Conservation (phyloP, 371 early-diverging fungal species). For the Mucor sp. region DNA sequence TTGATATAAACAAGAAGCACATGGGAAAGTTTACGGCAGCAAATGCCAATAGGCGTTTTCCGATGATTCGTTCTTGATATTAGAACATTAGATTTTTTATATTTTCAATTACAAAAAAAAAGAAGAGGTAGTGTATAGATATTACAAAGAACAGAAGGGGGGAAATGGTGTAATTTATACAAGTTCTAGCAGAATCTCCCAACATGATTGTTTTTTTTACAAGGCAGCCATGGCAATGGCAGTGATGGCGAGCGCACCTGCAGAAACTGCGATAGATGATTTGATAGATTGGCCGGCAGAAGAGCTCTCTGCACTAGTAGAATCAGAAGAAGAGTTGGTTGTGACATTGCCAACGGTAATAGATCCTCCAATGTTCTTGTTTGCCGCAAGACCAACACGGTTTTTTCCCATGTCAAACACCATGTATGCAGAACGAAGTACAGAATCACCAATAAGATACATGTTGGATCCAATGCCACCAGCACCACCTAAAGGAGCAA, state of each 20-base stretch:
- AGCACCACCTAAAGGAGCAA: slow-evolving; percentile 36
- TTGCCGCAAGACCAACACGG: slow-evolving; percentile 49
- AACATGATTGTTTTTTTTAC: not conserved
- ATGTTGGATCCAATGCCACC: slow-evolving; percentile 34
- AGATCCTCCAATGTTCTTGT: slow-evolving; percentile 33
- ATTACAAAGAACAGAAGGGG: too few species aligned
- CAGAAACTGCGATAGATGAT: not conserved
- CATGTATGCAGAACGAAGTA: slow-evolving; percentile 47
- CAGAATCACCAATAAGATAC: slow-evolving; percentile 50
- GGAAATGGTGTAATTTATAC: too few species aligned
- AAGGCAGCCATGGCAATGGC: not conserved
- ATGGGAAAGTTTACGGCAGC: too few species aligned
- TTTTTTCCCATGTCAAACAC: slow-evolving; percentile 52
- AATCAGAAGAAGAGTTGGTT: not conserved
- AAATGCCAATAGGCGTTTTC: too few species aligned
- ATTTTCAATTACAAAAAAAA: too few species aligned
- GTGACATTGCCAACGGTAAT: slow-evolving; percentile 19
- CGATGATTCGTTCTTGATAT: too few species aligned
- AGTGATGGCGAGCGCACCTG: not conserved
- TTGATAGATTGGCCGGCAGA: not conserved
- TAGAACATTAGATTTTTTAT: too few species aligned
- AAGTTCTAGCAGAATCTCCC: too few species aligned
- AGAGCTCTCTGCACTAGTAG: not conserved
- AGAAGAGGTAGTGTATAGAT: too few species aligned
- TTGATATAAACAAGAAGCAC: too few species aligned